These are phyloP conservation scores for Bimuria novae-zelandiae DNA, from an alignment of 2,329 filamentous ascomycete species.

Conservation along the genomic window DNA sequence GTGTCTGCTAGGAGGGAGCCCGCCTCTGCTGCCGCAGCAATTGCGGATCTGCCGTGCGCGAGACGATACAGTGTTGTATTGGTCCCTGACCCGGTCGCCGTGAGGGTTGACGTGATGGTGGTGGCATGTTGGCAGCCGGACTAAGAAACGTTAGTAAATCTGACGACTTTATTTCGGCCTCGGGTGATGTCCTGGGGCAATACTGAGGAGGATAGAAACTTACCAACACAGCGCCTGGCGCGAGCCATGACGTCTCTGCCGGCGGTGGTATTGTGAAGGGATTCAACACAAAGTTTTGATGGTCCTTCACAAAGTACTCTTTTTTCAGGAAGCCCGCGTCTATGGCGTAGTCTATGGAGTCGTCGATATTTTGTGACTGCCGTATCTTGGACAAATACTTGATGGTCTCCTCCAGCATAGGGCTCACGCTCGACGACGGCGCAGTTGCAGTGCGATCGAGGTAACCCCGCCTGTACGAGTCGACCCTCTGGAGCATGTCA, in stretches of 20 bases:
- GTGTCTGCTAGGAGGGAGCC: constrained; percentile 33
- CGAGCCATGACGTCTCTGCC: constrained; percentile 64
- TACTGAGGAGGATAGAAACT: background rate
- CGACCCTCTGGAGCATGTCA: constrained; percentile 30
- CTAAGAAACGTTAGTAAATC: background rate
- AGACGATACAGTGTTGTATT: constrained; percentile 31
- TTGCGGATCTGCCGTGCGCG: constrained; percentile 27
- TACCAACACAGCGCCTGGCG: constrained; percentile 61
- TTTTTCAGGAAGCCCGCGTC: constrained; percentile 59
- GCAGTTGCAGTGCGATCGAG: constrained; percentile 30
- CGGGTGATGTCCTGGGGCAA: too few relatives aligned
- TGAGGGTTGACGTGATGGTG: constrained; percentile 35
- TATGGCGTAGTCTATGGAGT: constrained; percentile 58
- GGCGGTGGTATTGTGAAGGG: constrained; percentile 57
- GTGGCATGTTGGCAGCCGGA: constrained; percentile 65
- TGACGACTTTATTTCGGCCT: too few relatives aligned
- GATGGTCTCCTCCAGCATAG: constrained; percentile 61
- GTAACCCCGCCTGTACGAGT: constrained; percentile 34
- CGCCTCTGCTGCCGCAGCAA: too few relatives aligned
- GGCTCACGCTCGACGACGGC: constrained; percentile 29
- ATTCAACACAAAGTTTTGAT: constrained; percentile 64
- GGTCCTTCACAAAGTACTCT: constrained; percentile 57
- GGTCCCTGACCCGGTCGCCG: constrained; percentile 13
- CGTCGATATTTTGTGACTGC: constrained; percentile 57
- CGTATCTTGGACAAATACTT: constrained; percentile 65